These are phyloP conservation scores for Barnettozyma californica DNA, from an alignment of 805 yeast genomes.

Conservation along the genomic window DNA sequence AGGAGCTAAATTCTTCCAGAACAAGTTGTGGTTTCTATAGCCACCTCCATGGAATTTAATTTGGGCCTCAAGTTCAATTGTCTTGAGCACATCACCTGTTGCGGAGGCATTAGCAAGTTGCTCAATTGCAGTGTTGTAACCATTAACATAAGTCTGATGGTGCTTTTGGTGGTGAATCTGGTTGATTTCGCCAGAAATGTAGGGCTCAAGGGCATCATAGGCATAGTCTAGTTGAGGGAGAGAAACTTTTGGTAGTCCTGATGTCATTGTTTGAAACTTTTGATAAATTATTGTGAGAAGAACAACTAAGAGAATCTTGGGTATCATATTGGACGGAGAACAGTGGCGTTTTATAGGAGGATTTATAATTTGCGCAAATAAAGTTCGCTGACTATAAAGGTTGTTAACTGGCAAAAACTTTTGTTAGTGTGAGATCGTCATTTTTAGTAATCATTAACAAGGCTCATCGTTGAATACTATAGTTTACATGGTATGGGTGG, in stretches of 20 bases:
- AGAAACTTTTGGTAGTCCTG: constrained; percentile 33
- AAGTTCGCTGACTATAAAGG: background rate
- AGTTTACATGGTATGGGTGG: too few species aligned
- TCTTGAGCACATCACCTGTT: constrained; percentile 51
- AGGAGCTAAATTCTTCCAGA: constrained; percentile 87
- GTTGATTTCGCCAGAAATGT: constrained; percentile 79
- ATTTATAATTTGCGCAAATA: background rate
- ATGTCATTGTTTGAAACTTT: background rate
- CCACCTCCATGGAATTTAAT: constrained; percentile 94
- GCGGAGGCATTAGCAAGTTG: constrained; percentile 60
- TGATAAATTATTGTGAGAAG: background rate
- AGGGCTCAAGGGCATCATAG: constrained; percentile 81
- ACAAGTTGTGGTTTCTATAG: constrained; percentile 74
- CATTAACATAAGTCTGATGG: constrained; percentile 86
- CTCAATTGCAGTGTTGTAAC: constrained; percentile 73
- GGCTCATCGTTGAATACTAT: too few species aligned
- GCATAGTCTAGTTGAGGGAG: constrained; percentile 81
- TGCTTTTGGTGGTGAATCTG: constrained; percentile 85
- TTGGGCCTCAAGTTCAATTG: constrained; percentile 60
- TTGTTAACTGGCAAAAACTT: too few species aligned
- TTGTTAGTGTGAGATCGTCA: too few species aligned
- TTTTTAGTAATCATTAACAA: too few species aligned
- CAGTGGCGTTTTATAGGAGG: background rate
- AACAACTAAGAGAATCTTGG: background rate
- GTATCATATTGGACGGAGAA: background rate